phyloP scores from a whole-genome alignment of 352 stramenopile genomes.

The Globisporangium cederbergense region DNA sequence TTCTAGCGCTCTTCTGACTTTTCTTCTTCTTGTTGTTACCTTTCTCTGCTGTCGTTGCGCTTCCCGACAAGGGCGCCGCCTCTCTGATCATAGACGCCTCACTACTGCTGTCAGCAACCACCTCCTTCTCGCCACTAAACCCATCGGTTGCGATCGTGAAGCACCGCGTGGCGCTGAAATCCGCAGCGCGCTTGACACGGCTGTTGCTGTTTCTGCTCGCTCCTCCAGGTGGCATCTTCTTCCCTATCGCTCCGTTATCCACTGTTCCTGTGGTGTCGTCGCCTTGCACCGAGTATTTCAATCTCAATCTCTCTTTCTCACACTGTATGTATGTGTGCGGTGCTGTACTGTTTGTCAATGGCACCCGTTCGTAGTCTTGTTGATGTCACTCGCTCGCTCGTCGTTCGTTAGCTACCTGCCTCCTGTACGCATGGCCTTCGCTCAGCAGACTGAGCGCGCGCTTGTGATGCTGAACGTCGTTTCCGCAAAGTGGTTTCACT shows the following conservation, averaged over 20 bases:
- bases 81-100: not conserved
- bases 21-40: not conserved
- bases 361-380: no score
- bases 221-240: slow-evolving; percentile 3
- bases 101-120: not conserved
- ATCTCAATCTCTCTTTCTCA: not conserved
- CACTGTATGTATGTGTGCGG: not conserved
- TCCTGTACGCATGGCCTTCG: not conserved
- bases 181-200: slow-evolving; percentile 6
- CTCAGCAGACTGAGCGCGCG: not conserved
- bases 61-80: not conserved
- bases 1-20: not conserved
- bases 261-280: not conserved
- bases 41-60: not conserved
- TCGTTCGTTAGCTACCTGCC: not conserved
- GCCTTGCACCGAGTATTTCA: not conserved
- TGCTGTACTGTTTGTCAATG: not conserved
- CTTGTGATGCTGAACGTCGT: slow-evolving; percentile 2
- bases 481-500: slow-evolving; percentile 7
- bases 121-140: not conserved
- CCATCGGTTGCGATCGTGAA: slow-evolving; percentile 12
- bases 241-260: not conserved
- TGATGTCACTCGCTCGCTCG: not conserved
- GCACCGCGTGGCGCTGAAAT: slow-evolving; percentile 16
- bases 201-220: not conserved